Evolutionary conservation across 2,329 filamentous ascomycete species (phyloP), one percentile per base, ranked within the genome.

Genomic region (Penicillium sp.): DNA sequence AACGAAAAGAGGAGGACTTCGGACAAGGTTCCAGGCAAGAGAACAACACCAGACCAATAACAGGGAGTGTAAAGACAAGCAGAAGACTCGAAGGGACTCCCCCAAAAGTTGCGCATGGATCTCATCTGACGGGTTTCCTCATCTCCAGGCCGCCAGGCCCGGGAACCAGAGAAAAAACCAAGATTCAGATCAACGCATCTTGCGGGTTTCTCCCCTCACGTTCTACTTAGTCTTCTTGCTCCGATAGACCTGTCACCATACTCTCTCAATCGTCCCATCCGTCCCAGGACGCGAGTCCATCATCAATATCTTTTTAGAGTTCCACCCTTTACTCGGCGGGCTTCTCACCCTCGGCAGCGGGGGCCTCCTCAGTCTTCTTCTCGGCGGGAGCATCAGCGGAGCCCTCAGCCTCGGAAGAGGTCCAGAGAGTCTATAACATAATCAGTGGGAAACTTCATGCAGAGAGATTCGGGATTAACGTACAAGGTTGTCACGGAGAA

Each of bases 401-500:
- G 70, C 90, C 85, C 84, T 97, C 94, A 63, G 92, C 90, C 86
- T 97, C 94, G 67, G 93, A 97, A 59, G 93, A 97, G 73, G 94
- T 97, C 94, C 94, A 97, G 79, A 97, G 92, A 66, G 94, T 97
- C 92, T 97, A 67, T 77, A 67, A 76, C 71, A 55, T 56, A 27
- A 40, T 18, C 7, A 23, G 9, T n/a, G 41, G 29, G 12, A 46
- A 7, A 20, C 22, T 14, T 22, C 37, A 22, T 20, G 18, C 4
- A 40, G 37, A 26, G 43, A 26, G 2, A 26, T 29, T 35, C 15
- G 11, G 23, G 4, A 40, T 27, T 7, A 35, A 77, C 85, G 66
- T 83, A 95, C 91, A 76, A 97, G 77, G 86, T 97, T 97, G 83
- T 97, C 92, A 76, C 92, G 89, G 75, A 97, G 88, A 62, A 97